Conservation (phyloP, 768 basidiomycete genomes). For the Krasilnikovozyma curviuscula region DNA sequence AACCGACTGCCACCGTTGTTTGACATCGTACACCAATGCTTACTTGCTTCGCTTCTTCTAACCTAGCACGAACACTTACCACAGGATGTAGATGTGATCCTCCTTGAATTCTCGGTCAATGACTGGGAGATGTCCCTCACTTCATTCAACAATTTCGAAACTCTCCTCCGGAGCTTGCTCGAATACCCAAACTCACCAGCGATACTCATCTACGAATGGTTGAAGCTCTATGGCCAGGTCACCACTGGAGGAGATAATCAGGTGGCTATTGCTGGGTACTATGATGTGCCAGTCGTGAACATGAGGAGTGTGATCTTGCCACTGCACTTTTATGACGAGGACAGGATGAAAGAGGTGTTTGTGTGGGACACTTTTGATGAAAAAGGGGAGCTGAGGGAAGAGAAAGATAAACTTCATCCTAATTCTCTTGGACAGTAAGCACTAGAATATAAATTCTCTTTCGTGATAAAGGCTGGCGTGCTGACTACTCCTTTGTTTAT, state of each 20-base stretch:
- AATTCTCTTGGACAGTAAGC: too few relatives aligned
- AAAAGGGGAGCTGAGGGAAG: too few relatives aligned
- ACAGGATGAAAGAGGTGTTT: background rate
- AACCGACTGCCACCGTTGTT: too few relatives aligned
- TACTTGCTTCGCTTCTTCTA: background rate
- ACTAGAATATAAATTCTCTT: too few relatives aligned
- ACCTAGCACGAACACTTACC: background rate
- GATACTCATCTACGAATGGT: background rate
- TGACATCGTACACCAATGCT: too few relatives aligned
- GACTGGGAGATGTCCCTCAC: background rate
- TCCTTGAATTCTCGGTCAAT: background rate
- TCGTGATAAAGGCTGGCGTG: too few relatives aligned
- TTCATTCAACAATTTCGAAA: slow-evolving; percentile 2
- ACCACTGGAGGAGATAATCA: background rate
- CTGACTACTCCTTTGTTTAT: too few relatives aligned
- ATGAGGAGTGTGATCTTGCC: background rate
- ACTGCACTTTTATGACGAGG: background rate
- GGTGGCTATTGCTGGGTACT: background rate
- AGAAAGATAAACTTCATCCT: background rate
- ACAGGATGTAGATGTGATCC: background rate
- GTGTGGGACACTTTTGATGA: too few relatives aligned
- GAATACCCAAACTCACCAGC: background rate
- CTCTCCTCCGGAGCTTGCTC: background rate
- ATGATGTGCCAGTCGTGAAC: background rate
- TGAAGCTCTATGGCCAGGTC: background rate